Evolutionary conservation across 2,329 filamentous ascomycete species (phyloP).

Genomic region (Neonectria ditissima): DNA sequence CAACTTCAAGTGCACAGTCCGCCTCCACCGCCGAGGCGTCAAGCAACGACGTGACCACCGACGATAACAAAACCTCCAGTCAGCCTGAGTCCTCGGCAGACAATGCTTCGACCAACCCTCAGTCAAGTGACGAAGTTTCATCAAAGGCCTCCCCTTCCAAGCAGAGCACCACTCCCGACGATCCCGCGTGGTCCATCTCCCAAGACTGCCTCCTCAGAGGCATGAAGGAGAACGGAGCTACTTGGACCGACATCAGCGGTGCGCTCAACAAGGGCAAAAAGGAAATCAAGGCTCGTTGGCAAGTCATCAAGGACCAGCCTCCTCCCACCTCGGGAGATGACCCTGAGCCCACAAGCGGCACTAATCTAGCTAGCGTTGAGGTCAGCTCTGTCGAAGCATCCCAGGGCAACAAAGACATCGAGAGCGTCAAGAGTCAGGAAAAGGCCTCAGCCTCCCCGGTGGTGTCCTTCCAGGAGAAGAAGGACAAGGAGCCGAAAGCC

Average conservation of each 20-base stretch:
- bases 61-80: constrained; percentile 23
- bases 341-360: constrained; percentile 5
- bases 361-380: constrained; percentile 7
- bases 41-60: background rate
- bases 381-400: background rate
- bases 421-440: background rate
- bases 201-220: constrained; percentile 50
- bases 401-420: background rate
- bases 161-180: constrained; percentile 12
- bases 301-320: constrained; percentile 44
- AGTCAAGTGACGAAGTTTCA: constrained; percentile 13
- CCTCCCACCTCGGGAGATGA: background rate
- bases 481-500: constrained; percentile 10
- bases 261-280: constrained; percentile 45
- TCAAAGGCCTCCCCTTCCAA: constrained; percentile 6
- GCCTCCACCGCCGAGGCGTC: constrained; percentile 2
- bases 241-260: constrained; percentile 48
- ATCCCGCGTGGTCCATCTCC: constrained; percentile 49
- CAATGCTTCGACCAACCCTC: constrained; percentile 15
- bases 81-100: background rate
- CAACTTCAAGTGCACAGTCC: constrained; percentile 3
- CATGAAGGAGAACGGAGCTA: constrained; percentile 48
- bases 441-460: constrained; percentile 2
- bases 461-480: background rate
- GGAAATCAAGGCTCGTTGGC: constrained; percentile 50